These are phyloP conservation scores for Rhodosporidiobolus sp. DNA, from an alignment of 768 basidiomycete species.

Conservation along the genomic window DNA sequence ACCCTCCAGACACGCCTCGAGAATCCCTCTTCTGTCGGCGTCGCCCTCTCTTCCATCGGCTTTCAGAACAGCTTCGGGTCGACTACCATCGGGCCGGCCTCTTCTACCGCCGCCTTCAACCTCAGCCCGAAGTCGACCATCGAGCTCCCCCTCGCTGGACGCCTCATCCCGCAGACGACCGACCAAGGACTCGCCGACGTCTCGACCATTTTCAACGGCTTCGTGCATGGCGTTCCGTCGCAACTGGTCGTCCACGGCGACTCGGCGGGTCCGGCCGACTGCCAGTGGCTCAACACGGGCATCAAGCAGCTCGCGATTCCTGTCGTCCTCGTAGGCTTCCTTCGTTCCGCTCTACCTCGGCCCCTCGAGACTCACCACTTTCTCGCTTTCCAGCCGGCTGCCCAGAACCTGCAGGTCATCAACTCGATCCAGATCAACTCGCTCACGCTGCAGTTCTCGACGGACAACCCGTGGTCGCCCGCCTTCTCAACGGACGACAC, in stretches of 20 bases:
- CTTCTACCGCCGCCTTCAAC: slow-evolving; percentile 56
- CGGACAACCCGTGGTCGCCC: slow-evolving; percentile 60
- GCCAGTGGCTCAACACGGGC: slow-evolving; percentile 69
- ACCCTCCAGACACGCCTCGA: slow-evolving; percentile 61
- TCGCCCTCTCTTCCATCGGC: slow-evolving; percentile 60
- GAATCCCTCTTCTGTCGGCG: slow-evolving; percentile 76
- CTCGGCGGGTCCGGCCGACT: slow-evolving; percentile 44
- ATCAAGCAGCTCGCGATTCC: slow-evolving; percentile 63
- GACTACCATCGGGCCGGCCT: slow-evolving; percentile 58
- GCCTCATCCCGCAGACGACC: slow-evolving; percentile 62
- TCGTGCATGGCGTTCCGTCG: slow-evolving; percentile 50
- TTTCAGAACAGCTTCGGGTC: slow-evolving; percentile 61
- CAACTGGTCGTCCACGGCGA: slow-evolving; percentile 47
- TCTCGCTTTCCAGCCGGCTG: slow-evolving; percentile 51
- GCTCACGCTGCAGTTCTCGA: slow-evolving; percentile 58
- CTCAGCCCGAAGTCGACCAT: slow-evolving; percentile 60
- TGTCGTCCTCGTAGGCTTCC: slow-evolving; percentile 55
- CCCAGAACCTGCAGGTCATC: slow-evolving; percentile 58
- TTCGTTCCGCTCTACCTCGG: too few relatives aligned
- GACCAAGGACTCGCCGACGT: slow-evolving; percentile 56
- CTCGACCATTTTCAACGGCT: slow-evolving; percentile 67
- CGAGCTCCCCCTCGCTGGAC: slow-evolving; percentile 59
- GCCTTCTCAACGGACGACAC: slow-evolving; percentile 61
- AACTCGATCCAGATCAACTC: slow-evolving; percentile 60
- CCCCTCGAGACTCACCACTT: slow-evolving; percentile 55